Conservation (phyloP, 2,329 filamentous ascomycete species). For the Coleophoma cylindrospora region DNA sequence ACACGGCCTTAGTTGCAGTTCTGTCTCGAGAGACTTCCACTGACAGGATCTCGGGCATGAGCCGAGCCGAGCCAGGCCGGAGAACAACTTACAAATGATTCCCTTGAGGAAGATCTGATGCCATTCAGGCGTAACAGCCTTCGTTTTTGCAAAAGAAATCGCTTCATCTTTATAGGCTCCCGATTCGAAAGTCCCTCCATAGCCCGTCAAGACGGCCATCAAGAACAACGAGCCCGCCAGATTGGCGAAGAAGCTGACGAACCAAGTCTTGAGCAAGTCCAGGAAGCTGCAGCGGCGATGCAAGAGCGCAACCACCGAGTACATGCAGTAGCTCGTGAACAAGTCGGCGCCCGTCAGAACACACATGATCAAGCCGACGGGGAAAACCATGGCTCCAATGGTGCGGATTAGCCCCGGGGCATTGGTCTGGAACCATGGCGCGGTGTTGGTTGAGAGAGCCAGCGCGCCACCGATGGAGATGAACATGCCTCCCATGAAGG, state of each 20-base stretch:
- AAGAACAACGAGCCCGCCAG: conserved; percentile 43
- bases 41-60: background rate
- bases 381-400: conserved; percentile 40
- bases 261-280: conserved; percentile 31
- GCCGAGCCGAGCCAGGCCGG: background rate
- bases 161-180: conserved; percentile 38
- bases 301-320: conserved; percentile 37
- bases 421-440: conserved; percentile 43
- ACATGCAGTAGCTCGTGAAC: conserved; percentile 35
- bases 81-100: conserved; percentile 37
- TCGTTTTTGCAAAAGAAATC: conserved; percentile 40
- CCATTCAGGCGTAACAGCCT: conserved; percentile 42
- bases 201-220: conserved; percentile 41
- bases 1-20: background rate
- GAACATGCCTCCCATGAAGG: conserved; percentile 45
- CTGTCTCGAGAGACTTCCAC: background rate
- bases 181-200: conserved; percentile 39
- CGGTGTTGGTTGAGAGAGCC: conserved; percentile 36
- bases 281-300: conserved; percentile 32
- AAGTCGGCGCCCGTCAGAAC: conserved; percentile 43
- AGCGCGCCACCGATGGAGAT: conserved; percentile 46
- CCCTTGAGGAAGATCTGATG: conserved; percentile 48
- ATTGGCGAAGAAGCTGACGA: conserved; percentile 43
- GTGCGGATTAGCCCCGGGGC: conserved; percentile 41
- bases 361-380: conserved; percentile 43